Conservation (phyloP, 768 basidiomycete genomes). For the Pholiota molesta region DNA sequence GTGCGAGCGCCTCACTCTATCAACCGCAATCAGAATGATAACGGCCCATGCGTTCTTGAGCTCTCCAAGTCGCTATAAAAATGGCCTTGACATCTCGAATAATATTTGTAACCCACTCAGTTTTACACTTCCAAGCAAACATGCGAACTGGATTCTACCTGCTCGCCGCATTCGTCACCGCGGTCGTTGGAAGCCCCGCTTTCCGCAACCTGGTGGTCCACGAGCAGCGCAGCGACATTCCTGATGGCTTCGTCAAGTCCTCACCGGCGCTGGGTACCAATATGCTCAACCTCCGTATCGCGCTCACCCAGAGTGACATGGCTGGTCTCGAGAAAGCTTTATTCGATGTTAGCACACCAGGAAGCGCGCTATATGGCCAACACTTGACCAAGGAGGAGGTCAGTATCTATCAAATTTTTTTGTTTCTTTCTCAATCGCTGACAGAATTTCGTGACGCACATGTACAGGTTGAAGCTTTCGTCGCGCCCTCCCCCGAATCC, state of each 20-base stretch:
- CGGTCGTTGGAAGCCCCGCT: constrained; percentile 11
- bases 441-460: not conserved
- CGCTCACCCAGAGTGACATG: constrained; percentile 48
- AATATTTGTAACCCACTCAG: not conserved
- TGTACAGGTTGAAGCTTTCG: constrained; percentile 24
- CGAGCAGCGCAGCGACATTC: constrained; percentile 22
- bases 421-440: not conserved
- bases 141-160: constrained; percentile 17
- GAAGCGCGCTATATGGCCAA: constrained; percentile 48
- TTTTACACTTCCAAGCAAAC: not conserved
- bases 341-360: constrained; percentile 48
- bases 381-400: constrained; percentile 50
- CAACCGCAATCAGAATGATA: not conserved
- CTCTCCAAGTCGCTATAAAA: constrained; percentile 1
- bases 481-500: constrained; percentile 36
- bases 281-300: constrained; percentile 43
- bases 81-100: not conserved
- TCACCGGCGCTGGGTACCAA: constrained; percentile 23
- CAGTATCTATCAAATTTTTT: not conserved
- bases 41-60: not conserved
- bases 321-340: constrained; percentile 44
- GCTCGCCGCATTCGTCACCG: constrained; percentile 13
- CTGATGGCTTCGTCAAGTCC: constrained; percentile 28
- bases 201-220: constrained; percentile 25
- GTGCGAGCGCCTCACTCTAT: not conserved